Evolutionary conservation across 495 filamentous ascomycete genomes (phyloP).

Genomic region (Physcia stellaris): DNA sequence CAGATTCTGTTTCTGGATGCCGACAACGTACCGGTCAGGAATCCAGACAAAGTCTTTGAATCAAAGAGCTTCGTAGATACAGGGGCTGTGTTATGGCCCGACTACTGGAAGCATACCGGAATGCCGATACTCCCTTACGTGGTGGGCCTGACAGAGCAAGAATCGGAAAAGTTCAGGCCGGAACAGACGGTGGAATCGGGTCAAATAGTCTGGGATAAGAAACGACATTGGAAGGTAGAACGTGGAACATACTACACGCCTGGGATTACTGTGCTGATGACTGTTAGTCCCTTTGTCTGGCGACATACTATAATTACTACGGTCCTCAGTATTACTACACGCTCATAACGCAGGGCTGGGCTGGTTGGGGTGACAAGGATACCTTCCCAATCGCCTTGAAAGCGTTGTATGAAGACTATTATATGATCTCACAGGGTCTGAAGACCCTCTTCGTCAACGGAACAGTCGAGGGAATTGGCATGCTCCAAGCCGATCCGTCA

Average conservation of each 20-base stretch:
- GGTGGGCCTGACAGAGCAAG: constrained; percentile 8
- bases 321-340: constrained; percentile 15
- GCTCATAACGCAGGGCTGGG: constrained; percentile 11
- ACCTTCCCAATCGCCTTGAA: constrained; percentile 12
- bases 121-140: constrained; percentile 10
- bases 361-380: constrained; percentile 16
- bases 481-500: constrained; percentile 12
- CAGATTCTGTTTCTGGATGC: constrained; percentile 15
- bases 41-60: constrained; percentile 12
- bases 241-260: neutral
- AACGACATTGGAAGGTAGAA: constrained; percentile 13
- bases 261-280: neutral
- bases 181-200: constrained; percentile 9
- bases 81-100: constrained; percentile 13
- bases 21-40: constrained; percentile 12
- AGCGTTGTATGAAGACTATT: constrained; percentile 8
- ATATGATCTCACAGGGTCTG: constrained; percentile 48
- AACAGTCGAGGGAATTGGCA: constrained; percentile 10
- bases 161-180: constrained; percentile 5
- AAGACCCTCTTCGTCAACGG: constrained; percentile 89
- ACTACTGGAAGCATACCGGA: constrained; percentile 15
- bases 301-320: constrained; percentile 17
- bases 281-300: constrained; percentile 11
- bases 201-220: constrained; percentile 12
- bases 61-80: constrained; percentile 12